Evolutionary conservation across 192 early-diverging fungal species (phyloP), one percentile per base, ranked within the genome.

Genomic region (Linnemannia hyalina): DNA sequence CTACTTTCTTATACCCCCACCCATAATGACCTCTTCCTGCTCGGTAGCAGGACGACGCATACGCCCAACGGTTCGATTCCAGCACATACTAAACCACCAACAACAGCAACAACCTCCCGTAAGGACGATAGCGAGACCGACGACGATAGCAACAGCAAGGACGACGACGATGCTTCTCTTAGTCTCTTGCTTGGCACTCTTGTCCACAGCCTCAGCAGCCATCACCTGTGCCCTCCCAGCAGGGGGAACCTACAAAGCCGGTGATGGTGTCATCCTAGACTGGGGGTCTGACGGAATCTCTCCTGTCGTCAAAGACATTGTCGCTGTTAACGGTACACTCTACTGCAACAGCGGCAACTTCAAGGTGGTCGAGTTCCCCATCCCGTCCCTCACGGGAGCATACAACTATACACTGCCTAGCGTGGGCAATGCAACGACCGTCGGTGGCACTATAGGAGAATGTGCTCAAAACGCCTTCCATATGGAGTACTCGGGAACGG

Each of bases 191-290:
- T 40, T 65, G 22, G 38, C 47, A 36, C 29, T 79, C 32, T 32
- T 78, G 1, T 78, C 75, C 4, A 41, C 57, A 6, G 74, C 35
- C 44, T 29, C 63, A 10, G 82, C 76, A 35, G 76, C 68, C 74
- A 85, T 85, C 36, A 77, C 75, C 63, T 86, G 84, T 38, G 84
- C 78, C 5, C 72, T 78, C 11, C 84, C 84, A 22, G 79, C 78
- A 57, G 78, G 79, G 55, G 70, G 79, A 1, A 42, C 65, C 72
- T 86, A 86, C 70, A 77, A 86, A 38, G 84, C 84, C 1, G 84
- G 84, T 29, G 84, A 86, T 23, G 22, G 70, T 11, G 74, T 86
- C 26, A 71, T 75, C 63, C 49, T 86, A 7, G 79, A 80, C 41
- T 81, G 78, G 79, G 78, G 79, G 13, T 80, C 78, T 0, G 79